These are phyloP conservation scores for Nematocida major DNA, from an alignment of 371 early-diverging fungal species.

Conservation along the genomic window DNA sequence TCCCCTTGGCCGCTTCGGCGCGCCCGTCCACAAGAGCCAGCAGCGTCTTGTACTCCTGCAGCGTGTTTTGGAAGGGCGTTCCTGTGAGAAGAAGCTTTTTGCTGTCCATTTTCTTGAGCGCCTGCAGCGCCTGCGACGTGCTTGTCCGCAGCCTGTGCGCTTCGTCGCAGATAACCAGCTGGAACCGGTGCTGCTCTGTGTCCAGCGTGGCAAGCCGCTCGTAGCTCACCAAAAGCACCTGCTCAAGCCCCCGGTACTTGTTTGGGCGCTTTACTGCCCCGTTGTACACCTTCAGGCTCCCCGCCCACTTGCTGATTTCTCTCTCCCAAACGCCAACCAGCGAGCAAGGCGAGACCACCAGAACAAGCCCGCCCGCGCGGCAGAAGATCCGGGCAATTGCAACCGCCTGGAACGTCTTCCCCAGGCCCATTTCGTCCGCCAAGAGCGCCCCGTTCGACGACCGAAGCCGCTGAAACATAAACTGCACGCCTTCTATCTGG, in stretches of 20 bases:
- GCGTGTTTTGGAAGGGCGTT: conserved; percentile 93
- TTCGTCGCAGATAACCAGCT: conserved; percentile 90
- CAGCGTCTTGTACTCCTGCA: conserved; percentile 95
- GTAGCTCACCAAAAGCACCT: conserved; percentile 87
- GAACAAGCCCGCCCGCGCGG: conserved; percentile 67
- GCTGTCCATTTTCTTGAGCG: conserved; percentile 75
- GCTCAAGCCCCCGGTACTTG: conserved; percentile 72
- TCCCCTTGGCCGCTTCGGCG: conserved; percentile 26
- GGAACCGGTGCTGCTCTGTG: conserved; percentile 77
- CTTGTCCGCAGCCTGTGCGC: conserved; percentile 97
- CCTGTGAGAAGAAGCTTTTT: conserved; percentile 90
- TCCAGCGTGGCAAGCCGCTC: conserved; percentile 84
- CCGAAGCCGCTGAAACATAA: conserved; percentile 66
- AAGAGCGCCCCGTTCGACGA: conserved; percentile 73
- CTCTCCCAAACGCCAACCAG: conserved; percentile 88
- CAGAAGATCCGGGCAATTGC: conserved; percentile 81
- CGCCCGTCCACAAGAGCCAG: conserved; percentile 78
- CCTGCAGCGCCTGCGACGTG: conserved; percentile 79
- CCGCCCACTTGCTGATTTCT: conserved; percentile 86
- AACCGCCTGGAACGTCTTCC: conserved; percentile 93
- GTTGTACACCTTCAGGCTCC: conserved; percentile 77
- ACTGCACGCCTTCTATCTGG: conserved; percentile 67
- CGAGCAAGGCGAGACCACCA: conserved; percentile 93
- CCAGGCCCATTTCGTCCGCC: conserved; percentile 98
- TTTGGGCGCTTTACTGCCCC: conserved; percentile 75